Base-by-base conservation (phyloP, 176 grass and related monocot genomes). In the Poa annua region DNA sequence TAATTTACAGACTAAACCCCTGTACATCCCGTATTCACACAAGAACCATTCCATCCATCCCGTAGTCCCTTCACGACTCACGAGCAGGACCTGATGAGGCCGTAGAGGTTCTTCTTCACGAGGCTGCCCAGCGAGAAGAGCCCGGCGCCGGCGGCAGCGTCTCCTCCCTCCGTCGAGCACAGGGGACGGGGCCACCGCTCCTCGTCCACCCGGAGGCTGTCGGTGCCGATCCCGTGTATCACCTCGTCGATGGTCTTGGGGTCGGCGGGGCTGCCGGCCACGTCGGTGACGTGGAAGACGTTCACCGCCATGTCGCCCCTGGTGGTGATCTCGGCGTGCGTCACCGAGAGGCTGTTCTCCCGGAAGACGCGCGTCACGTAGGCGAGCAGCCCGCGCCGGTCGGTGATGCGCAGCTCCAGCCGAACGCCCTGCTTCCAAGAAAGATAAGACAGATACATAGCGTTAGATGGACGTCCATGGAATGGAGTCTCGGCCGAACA, bases 31-130 rank as follows among this genome's bases (percentile, higher is more conserved):
- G 20, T 87, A 90, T 90, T 84, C 86, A 90, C 89, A 90, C 61
- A 80, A 38, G 21, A 25, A 16, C 1, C 66, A 17, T 34, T 34
- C 25, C 55, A 7, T 1, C 25, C 55, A 7, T 1, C 22, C 10
- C 19, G 29, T 20, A 34, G 8, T 38, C 4, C 35, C 44, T 64
- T 88, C 44, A 92, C 24, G 88, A 89, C 57, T 88, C 22, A 92
- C 24, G 88, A 89, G 87, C 83, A 98, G 80, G 96, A 98, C 74
- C 91, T 90, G 38, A 98, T 91, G 77, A 98, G 87, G 25, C 92
- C 92, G 89, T 34, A 91, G n/a, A 98, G 86, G n/a, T 95, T 98
- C 88, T 88, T 95, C 83, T 87, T 95, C 11, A 98, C 90, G 2
- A 98, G 79, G 83, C 89, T 95, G n/a, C 96, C 88, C 24, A 98